A percentile compares a stretch with the other conserved stretches of the same genome.
phyloP scores from a whole-genome alignment of 2,329 filamentous ascomycete genomes.

The Ceratocystis destructans region DNA sequence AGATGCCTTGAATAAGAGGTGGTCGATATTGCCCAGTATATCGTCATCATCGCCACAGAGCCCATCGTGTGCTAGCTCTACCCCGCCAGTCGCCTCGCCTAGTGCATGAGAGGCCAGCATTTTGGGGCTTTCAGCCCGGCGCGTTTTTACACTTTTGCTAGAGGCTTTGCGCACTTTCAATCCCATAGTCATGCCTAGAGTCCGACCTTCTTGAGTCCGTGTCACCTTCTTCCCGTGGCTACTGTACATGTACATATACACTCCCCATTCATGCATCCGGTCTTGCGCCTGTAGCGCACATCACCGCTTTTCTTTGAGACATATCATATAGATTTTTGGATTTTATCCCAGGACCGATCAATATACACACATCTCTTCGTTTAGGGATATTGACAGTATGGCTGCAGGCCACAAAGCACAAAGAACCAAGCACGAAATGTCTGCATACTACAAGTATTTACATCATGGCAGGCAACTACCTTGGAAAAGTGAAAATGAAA shows the following conservation, averaged over 20 bases:
- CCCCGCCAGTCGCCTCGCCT: neutral
- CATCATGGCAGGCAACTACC: neutral
- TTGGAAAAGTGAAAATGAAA: neutral
- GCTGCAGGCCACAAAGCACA: neutral
- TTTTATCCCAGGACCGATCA: neutral
- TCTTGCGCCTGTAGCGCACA: neutral
- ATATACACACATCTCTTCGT: conserved; percentile 6
- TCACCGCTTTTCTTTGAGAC: neutral
- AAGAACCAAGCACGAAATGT: neutral
- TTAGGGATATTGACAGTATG: too few relatives aligned
- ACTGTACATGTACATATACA: neutral
- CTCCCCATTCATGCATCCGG: neutral
- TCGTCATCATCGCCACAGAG: neutral
- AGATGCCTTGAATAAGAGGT: conserved; percentile 39
- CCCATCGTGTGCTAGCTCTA: neutral
- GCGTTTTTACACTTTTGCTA: too few relatives aligned
- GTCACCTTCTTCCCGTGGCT: neutral
- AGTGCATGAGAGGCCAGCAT: neutral
- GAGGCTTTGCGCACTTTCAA: too few relatives aligned
- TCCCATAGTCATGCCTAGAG: neutral
- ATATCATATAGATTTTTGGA: conserved; percentile 1
- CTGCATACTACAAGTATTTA: neutral
- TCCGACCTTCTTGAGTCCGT: neutral
- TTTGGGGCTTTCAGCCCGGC: neutral
- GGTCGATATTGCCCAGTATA: conserved; percentile 33